Evolutionary conservation across 1,139 yeast genomes (phyloP).

Genomic region (Candida sojae): DNA sequence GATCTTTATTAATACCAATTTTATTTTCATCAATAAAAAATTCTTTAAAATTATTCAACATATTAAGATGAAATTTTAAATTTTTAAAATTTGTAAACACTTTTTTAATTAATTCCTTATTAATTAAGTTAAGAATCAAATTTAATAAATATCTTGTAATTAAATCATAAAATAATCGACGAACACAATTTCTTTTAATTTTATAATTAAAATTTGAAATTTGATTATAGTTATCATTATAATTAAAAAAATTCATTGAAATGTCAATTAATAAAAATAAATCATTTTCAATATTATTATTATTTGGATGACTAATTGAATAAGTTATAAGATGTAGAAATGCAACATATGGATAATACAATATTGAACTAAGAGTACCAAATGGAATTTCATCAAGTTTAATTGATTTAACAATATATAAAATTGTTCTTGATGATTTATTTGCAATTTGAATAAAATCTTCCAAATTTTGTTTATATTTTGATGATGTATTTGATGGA

Average conservation of each 20-base stretch:
- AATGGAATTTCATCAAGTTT: slow-evolving; percentile 20
- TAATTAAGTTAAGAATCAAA: background rate
- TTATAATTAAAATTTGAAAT: background rate
- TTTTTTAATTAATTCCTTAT: background rate
- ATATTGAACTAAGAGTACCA: slow-evolving; percentile 31
- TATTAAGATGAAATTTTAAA: slow-evolving; percentile 9
- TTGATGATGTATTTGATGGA: background rate
- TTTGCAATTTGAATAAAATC: slow-evolving; percentile 18
- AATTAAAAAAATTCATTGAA: slow-evolving; percentile 24
- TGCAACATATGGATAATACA: slow-evolving; percentile 35
- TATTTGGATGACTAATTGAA: slow-evolving; percentile 29
- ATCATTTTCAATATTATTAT: slow-evolving; percentile 27
- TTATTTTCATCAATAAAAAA: slow-evolving; percentile 5
- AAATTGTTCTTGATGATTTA: slow-evolving; percentile 36
- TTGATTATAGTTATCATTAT: background rate
- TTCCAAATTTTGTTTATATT: background rate
- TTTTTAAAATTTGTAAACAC: slow-evolving; percentile 2
- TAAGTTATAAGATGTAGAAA: slow-evolving; percentile 29
- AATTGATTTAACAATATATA: slow-evolving; percentile 23
- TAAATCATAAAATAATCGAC: slow-evolving; percentile 10
- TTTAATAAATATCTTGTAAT: slow-evolving; percentile 7
- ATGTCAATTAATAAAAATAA: slow-evolving; percentile 28
- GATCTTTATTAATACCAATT: slow-evolving; percentile 4
- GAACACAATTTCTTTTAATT: slow-evolving; percentile 7
- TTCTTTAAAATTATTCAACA: slow-evolving; percentile 8